Evolutionary conservation across 2,329 filamentous ascomycete genomes (phyloP).

Genomic region (Cercospora beticola): DNA sequence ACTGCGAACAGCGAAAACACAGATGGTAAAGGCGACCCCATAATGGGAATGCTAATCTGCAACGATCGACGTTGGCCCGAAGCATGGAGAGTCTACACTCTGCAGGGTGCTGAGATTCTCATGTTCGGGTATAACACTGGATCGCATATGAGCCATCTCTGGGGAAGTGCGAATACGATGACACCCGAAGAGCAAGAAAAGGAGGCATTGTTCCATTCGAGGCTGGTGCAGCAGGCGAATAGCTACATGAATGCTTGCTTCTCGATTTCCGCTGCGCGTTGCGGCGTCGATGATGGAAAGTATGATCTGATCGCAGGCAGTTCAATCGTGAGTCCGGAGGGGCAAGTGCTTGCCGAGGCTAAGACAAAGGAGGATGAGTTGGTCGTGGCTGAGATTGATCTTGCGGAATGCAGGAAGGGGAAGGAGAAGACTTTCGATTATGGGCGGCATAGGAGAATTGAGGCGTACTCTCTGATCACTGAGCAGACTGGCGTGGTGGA

Average conservation of each 20-base stretch:
- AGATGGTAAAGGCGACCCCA: conserved; percentile 49
- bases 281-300: conserved; percentile 54
- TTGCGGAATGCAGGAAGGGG: conserved; percentile 49
- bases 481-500: conserved; percentile 46
- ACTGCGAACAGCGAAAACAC: conserved; percentile 27
- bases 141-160: conserved; percentile 50
- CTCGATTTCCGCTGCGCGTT: conserved; percentile 51
- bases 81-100: conserved; percentile 53
- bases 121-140: conserved; percentile 48
- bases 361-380: conserved; percentile 52
- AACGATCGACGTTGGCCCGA: conserved; percentile 58
- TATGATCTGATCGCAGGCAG: conserved; percentile 52
- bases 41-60: conserved; percentile 55
- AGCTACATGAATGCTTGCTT: conserved; percentile 56
- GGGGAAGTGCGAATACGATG: conserved; percentile 45
- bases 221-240: conserved; percentile 53
- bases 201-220: conserved; percentile 54
- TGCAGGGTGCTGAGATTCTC: conserved; percentile 53
- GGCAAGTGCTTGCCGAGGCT: conserved; percentile 53
- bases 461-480: conserved; percentile 45
- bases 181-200: conserved; percentile 47
- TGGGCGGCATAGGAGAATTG: conserved; percentile 46
- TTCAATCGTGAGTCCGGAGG: conserved; percentile 51
- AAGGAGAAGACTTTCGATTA: conserved; percentile 52
- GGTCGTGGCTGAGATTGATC: conserved; percentile 53